Percentiles rank a stretch among this genome's conserved stretches.
Conservation (phyloP, 352 stramenopile genomes). For the Thalassiosira oceanica region DNA sequence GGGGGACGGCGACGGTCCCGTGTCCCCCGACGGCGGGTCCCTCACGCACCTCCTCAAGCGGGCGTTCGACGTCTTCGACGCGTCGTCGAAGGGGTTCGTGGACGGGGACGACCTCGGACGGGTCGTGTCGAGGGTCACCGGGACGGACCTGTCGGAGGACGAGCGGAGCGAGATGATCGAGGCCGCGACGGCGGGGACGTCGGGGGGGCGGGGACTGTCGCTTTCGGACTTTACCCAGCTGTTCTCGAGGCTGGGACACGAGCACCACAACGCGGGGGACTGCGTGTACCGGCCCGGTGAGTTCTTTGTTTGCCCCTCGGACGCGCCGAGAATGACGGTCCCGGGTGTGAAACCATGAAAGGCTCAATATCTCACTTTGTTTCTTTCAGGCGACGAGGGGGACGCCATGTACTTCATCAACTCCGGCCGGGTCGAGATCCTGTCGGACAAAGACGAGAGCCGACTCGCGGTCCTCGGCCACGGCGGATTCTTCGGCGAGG, state of each 20-base stretch:
- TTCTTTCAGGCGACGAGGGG: too few species aligned
- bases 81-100: conserved; percentile 63
- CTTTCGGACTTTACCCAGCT: conserved; percentile 69
- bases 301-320: too few species aligned
- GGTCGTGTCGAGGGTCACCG: conserved; percentile 61
- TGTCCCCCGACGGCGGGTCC: conserved; percentile 2
- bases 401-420: conserved; percentile 79
- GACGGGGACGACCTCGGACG: conserved; percentile 59
- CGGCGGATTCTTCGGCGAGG: conserved; percentile 75
- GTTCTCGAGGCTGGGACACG: conserved; percentile 56
- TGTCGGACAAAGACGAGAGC: conserved; percentile 60
- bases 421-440: conserved; percentile 74
- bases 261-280: conserved; percentile 62
- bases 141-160: conserved; percentile 32
- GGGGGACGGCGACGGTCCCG: not conserved
- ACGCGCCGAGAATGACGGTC: too few species aligned
- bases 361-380: too few species aligned
- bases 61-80: conserved; percentile 75
- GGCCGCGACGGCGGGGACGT: conserved; percentile 15
- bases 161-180: conserved; percentile 32
- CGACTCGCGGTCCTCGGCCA: conserved; percentile 58
- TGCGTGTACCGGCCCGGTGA: conserved; percentile 62
- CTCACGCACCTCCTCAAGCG: conserved; percentile 59
- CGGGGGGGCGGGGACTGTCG: too few species aligned
- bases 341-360: too few species aligned